Evolutionary conservation across 306 rosid genomes (phyloP), one percentile per base, ranked within the genome.

Genomic region (Crataegus laevigata): DNA sequence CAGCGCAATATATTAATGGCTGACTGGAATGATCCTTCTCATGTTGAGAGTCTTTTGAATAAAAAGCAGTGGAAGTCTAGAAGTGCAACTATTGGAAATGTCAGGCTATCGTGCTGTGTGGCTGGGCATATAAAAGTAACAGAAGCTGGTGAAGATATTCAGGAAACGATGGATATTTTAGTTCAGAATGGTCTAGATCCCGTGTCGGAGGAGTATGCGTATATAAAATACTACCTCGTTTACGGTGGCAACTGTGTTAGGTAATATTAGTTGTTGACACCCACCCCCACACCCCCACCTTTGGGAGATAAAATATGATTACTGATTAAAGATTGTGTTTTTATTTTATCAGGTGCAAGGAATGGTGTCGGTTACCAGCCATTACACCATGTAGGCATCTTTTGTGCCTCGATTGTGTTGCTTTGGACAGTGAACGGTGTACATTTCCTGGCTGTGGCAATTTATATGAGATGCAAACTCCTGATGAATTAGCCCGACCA

Each of bases 1-100:
- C 90, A 91, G 63, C 93, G 98, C 43, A 94, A 94, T 84, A 85
- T 94, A 82, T 81, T 94, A 76, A 86, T 92, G 97, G 98, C 98
- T 80, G 98, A 94, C 80, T 94, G 98, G 98, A 91, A 90, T 76
- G 98, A 94, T 83, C 90, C 93, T 78, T 91, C 98, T 38, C 98
- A 94, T 80, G 87, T 89, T 80, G 98, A 94, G 91, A 90, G 96
- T 88, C 90, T 94, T 77, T 78, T 94, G 80, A 94, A 94, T 86
- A 91, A 80, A 61, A 94, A 90, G 81, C 98, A 94, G 80, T 90
- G 97, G 97, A 94, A 94, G 76, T 91, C 79, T 79, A 87, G 98
- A 28, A 80, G 85, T 82, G 84, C 87, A 77, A 92, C 96, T 38
- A 81, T 88, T 36, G 88, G 84, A 81, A 94, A 92, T 83, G 91